Base-by-base conservation (phyloP, 1,284 basidiomycete species). In the Puccinia hordei region DNA sequence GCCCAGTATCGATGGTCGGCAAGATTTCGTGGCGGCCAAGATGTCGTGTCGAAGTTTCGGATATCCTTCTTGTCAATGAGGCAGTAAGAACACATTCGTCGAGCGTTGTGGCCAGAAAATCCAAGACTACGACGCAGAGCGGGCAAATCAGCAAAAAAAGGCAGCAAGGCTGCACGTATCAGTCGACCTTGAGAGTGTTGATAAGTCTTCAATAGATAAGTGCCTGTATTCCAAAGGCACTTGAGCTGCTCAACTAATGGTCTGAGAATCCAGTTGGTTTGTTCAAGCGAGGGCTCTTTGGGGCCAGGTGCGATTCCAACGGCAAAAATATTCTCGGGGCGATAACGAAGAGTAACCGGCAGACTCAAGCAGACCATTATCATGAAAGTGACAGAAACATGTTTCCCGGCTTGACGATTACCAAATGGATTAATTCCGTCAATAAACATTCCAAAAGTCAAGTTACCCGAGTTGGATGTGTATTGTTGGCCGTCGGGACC, bases 291-390 rank as follows among this genome's bases (percentile, higher is more conserved):
- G 2, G 82, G 83, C 44, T 83, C 82, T 13, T 65, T 35, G 12
- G 82, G 83, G 0, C 83, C 83, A 22, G 84, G 87, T 85, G 85
- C 85, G 22, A 88, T 82, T 0, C 86, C 86, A 5, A 84, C 85
- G 12, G 87, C 82, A 77, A 83, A 87, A 22, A 87, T 82, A 65
- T 88, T 87, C 71, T 87, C 85, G 0, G 81, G 61, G 24, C 83
- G 82, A 76, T 85, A 85, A 0, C 87, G 84, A 13, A 86, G 46
- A 2, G 82, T 46, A 0, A 69, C 86, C 35, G 86, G 75, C 13
- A 83, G 59, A 24, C 30, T 38, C 6, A 30, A 65, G 27, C 57
- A 65, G 41, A 69, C 65, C 51, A 78, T 41, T 22, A 78, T 33
- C 0, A 69, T 27, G 5, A 78, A 78, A 10, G 63, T 55, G 9